Base-by-base conservation (phyloP, 192 early-diverging fungal genomes). In the Gonapodya sp. region DNA sequence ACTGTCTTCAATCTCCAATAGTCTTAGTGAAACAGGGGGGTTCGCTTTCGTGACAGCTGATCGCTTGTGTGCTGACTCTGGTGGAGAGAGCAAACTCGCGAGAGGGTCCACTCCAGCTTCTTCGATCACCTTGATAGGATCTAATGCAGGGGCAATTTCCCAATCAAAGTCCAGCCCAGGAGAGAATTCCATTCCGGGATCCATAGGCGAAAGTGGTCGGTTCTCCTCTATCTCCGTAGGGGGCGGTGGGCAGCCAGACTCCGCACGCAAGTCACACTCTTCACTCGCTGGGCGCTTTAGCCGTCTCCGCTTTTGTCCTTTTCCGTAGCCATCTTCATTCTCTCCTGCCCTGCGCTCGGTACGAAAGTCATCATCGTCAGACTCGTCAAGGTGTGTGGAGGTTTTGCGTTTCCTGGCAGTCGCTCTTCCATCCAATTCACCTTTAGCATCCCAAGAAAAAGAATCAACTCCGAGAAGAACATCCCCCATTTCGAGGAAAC, bases 381-480 rank as follows among this genome's bases (percentile, higher is more conserved):
- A 83, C 30, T 46, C 0, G 73, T 46, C 64, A 36, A 36, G 73
- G 2, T 35, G 35, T 35, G 78, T n/a, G n/a, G n/a, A 36, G 77
- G 64, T 79, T 80, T 73, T 18, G 1, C 73, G 8, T 24, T 31
- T 18, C 79, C 37, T 24, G n/a, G n/a, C n/a, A n/a, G n/a, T 84
- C 84, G 33, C 75, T 36, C 18, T 85, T 78, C 34, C 78, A 31
- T 24, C 75, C 36, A 80, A 83, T 1, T 35, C 35, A 1, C 30
- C 81, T 24, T 79, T 31, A 73, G 35, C n/a, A 24, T 18, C 32
- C 75, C 30, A 74, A 79, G 35, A 16, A 1, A 37, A 37, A 73
- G 36, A 34, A 31, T 35, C 74, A 36, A 35, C 33, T 36, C 36
- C 30, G 73, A 72, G 35, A 46, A 80, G 36, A 36, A 72, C 8